These are phyloP conservation scores for Lactifluus pinguis DNA, from an alignment of 768 basidiomycete genomes.

Conservation along the genomic window DNA sequence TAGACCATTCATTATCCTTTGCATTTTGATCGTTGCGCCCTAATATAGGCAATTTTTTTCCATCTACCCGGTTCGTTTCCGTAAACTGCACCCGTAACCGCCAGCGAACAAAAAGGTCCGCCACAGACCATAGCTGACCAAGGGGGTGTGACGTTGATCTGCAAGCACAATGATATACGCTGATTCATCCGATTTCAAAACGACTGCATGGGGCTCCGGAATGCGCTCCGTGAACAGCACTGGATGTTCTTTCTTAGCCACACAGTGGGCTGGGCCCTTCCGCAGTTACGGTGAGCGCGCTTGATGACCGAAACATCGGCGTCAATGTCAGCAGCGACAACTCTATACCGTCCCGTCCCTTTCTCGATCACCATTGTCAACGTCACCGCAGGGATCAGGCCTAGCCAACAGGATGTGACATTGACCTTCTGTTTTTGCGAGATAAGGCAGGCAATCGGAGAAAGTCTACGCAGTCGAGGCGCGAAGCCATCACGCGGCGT, in stretches of 20 bases:
- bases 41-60: neutral
- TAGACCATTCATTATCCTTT: neutral
- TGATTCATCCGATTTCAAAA: neutral
- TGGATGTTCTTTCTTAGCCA: slow-evolving; percentile 2
- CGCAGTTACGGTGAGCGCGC: neutral
- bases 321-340: slow-evolving; percentile 1
- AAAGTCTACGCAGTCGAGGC: neutral
- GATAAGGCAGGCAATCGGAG: neutral
- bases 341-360: neutral
- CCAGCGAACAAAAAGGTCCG: neutral
- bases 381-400: neutral
- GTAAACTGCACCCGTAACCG: neutral
- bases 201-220: neutral
- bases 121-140: neutral
- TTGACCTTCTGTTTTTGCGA: neutral
- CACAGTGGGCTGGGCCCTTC: neutral
- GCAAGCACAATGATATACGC: neutral
- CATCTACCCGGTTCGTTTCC: neutral
- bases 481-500: neutral
- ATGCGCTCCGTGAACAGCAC: neutral
- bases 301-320: slow-evolving; percentile 3
- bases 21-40: neutral
- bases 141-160: neutral
- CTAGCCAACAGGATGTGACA: neutral
- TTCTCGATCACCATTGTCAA: neutral